Evolutionary conservation across 2,329 filamentous ascomycete genomes (phyloP), one percentile per base, ranked within the genome.

Genomic region (Coleophoma cylindrospora): DNA sequence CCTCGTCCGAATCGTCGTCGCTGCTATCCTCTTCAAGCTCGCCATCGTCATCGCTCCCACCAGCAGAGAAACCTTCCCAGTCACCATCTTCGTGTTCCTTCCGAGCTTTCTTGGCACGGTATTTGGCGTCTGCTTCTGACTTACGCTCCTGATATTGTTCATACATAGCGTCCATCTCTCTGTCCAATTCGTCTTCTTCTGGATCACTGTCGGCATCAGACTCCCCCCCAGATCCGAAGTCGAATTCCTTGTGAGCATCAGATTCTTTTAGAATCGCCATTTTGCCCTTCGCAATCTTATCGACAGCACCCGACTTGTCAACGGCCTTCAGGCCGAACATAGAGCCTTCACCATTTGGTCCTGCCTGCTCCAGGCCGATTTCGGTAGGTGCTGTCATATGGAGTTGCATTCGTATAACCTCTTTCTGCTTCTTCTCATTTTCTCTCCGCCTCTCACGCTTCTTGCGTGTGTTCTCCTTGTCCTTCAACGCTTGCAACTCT

Each of bases 331-430:
- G 77, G 3, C 83, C 83, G 66, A 99, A 99, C 75, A 96, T 94
- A 27, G 88, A 76, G 43, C 90, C 88, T 40, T 90, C 84, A 21
- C 89, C 91, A 45, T 81, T 75, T 0, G 89, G 87, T 0, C 89
- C 89, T 21, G 80, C 72, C 68, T 94, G 90, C 65, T 96, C 94
- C 72, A 95, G 81, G 62, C 94, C 94, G 55, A 99, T 96, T 57
- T 99, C 94, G 76, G 90, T 94, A 8, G 94, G 94, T 1, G 91
- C 88, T 2, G 86, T 86, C 94, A 99, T 99, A 71, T 96, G 86
- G 74, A 99, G 83, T 69, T 99, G 94, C 86, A 99, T 87, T 34
- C 94, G 84, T n/a, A 95, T 78, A 53, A 97, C 90, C 57, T 97
- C 94, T 60, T 89, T 94, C 60, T 94, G 89, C 70, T 95, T 97